Evolutionary conservation across 2,329 filamentous ascomycete genomes (phyloP).

Genomic region (Trichoderma aggressivum): DNA sequence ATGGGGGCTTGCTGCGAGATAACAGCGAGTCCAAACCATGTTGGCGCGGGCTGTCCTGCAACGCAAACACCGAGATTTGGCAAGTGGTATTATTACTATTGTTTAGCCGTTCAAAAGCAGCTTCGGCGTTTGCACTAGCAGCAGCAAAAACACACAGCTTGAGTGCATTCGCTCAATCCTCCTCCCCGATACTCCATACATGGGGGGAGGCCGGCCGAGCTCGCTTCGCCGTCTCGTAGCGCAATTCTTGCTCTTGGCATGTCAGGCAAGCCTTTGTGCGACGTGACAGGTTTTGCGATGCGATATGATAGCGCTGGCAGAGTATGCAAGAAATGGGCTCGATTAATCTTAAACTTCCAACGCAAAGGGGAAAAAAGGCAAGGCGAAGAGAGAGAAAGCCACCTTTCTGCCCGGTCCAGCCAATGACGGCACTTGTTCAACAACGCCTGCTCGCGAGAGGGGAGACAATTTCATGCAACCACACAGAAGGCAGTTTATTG

Average conservation of each 20-base stretch:
- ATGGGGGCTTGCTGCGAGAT: background rate
- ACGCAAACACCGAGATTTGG: background rate
- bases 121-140: background rate
- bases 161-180: background rate
- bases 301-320: background rate
- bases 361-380: background rate
- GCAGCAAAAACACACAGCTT: background rate
- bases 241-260: background rate
- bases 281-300: background rate
- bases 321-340: background rate
- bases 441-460: background rate
- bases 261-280: background rate
- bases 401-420: background rate
- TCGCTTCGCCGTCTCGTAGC: background rate
- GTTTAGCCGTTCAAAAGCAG: background rate
- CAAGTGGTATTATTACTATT: background rate
- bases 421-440: constrained; percentile 8
- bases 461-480: background rate
- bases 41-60: background rate
- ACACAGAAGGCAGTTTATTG: background rate
- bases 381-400: background rate
- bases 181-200: background rate
- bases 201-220: background rate
- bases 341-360: background rate
- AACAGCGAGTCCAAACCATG: background rate